Percentiles rank a stretch among this genome's conserved stretches.
Conservation (phyloP, 1,284 basidiomycete species). For the Omphalotus olearius region DNA sequence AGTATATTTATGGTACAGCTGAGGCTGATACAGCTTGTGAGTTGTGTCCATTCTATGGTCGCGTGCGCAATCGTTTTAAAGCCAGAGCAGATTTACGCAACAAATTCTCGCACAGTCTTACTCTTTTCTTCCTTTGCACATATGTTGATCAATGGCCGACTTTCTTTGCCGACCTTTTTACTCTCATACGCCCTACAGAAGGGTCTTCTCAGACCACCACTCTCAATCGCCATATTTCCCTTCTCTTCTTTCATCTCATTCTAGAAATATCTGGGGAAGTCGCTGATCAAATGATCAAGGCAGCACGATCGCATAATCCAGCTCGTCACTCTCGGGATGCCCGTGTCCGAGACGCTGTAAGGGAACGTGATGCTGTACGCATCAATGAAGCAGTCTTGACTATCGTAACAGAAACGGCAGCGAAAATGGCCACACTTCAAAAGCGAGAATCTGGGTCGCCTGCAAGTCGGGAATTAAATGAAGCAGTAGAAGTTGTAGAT, state of each 20-base stretch:
- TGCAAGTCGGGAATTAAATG: slow-evolving; percentile 47
- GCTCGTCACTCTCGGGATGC: slow-evolving; percentile 77
- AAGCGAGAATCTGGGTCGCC: slow-evolving; percentile 40
- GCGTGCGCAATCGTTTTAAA: slow-evolving; percentile 12
- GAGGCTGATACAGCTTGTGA: slow-evolving; percentile 72
- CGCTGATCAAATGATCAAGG: slow-evolving; percentile 85
- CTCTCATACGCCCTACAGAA: slow-evolving; percentile 62
- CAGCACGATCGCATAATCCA: slow-evolving; percentile 68
- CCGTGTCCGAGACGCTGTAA: slow-evolving; percentile 83
- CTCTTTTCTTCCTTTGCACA: slow-evolving; percentile 89
- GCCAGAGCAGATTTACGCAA: slow-evolving; percentile 75
- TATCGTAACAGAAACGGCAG: slow-evolving; percentile 75
- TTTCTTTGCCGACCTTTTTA: slow-evolving; percentile 78
- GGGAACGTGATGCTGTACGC: slow-evolving; percentile 81
- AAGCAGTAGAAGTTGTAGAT: slow-evolving; percentile 79
- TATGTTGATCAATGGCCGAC: slow-evolving; percentile 82
- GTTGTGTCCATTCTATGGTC: slow-evolving; percentile 28
- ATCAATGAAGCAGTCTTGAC: slow-evolving; percentile 89
- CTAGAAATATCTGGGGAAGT: slow-evolving; percentile 92
- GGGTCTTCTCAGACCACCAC: slow-evolving; percentile 44
- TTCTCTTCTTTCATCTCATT: slow-evolving; percentile 85
- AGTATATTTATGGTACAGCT: slow-evolving; percentile 74
- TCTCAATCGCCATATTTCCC: slow-evolving; percentile 77
- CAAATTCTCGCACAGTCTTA: slow-evolving; percentile 97
- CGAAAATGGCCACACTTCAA: slow-evolving; percentile 50